These are phyloP conservation scores for Penicillium samsonianum DNA, from an alignment of 495 filamentous ascomycete genomes.

Conservation along the genomic window DNA sequence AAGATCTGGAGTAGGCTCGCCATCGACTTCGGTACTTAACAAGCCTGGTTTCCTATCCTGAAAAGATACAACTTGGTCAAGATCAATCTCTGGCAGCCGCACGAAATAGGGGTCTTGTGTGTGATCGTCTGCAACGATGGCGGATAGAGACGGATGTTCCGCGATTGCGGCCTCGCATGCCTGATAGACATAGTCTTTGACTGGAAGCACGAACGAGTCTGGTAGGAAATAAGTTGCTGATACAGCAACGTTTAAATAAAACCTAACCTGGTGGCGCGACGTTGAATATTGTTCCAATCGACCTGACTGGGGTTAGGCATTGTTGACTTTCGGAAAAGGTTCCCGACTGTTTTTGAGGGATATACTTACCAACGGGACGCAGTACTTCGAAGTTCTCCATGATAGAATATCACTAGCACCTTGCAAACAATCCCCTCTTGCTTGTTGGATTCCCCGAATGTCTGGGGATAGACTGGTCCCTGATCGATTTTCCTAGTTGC, in stretches of 20 bases:
- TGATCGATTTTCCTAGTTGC: background rate
- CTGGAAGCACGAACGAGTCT: slow-evolving; percentile 26
- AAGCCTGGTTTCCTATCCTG: slow-evolving; percentile 23
- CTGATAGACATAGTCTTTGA: slow-evolving; percentile 38
- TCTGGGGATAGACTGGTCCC: background rate
- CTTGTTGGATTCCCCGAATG: background rate
- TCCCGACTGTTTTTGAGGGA: background rate
- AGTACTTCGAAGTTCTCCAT: slow-evolving; percentile 34
- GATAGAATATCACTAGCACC: background rate
- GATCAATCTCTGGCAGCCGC: slow-evolving; percentile 44
- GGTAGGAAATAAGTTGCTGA: slow-evolving; percentile 43
- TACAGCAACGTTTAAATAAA: slow-evolving; percentile 47
- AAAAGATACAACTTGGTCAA: slow-evolving; percentile 39
- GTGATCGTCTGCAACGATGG: slow-evolving; percentile 44
- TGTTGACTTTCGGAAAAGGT: slow-evolving; percentile 1
- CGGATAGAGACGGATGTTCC: slow-evolving; percentile 45
- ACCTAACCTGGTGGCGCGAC: slow-evolving; percentile 41
- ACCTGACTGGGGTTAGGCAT: slow-evolving; percentile 30
- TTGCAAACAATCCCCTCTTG: background rate
- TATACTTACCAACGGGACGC: slow-evolving; percentile 33
- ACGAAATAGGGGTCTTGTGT: slow-evolving; percentile 44
- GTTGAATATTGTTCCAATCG: slow-evolving; percentile 47
- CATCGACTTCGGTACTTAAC: slow-evolving; percentile 16
- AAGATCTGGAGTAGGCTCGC: slow-evolving; percentile 25
- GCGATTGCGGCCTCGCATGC: slow-evolving; percentile 40